Percentiles rank a stretch among this genome's conserved stretches.
phyloP scores from a whole-genome alignment of 129 eudicot genomes.

The Scalesia atractyloides region DNA sequence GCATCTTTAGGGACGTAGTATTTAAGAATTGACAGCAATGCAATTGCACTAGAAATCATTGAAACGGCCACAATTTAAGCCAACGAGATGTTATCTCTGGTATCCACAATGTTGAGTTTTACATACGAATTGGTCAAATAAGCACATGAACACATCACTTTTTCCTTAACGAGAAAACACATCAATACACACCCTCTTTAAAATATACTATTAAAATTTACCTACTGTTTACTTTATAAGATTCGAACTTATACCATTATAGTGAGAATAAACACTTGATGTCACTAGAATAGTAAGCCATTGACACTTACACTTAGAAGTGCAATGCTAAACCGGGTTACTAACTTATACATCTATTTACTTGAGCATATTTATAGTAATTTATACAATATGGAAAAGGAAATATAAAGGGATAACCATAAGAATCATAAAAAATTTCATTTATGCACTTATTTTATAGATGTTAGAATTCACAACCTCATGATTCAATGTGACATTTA shows the following conservation, averaged over 20 bases:
- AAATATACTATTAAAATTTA: no score
- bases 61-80: not conserved
- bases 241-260: no score
- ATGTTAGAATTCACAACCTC: no score
- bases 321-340: no score
- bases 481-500: no score
- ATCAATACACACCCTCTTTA: no score
- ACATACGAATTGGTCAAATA: not conserved
- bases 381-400: not conserved
- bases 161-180: no score
- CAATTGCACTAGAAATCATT: slow-evolving; percentile 1
- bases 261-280: not conserved
- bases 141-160: no score
- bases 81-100: not conserved
- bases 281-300: no score
- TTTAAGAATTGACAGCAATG: slow-evolving; percentile 4
- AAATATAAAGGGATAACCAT: not conserved
- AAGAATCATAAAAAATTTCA: not conserved
- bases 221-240: no score
- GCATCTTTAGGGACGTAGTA: not conserved
- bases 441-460: not conserved
- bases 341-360: no score
- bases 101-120: slow-evolving; percentile 10
- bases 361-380: not conserved
- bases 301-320: no score